Evolutionary conservation across 257 asterid species (phyloP).

Genomic region (Capsicum rhomboideum): DNA sequence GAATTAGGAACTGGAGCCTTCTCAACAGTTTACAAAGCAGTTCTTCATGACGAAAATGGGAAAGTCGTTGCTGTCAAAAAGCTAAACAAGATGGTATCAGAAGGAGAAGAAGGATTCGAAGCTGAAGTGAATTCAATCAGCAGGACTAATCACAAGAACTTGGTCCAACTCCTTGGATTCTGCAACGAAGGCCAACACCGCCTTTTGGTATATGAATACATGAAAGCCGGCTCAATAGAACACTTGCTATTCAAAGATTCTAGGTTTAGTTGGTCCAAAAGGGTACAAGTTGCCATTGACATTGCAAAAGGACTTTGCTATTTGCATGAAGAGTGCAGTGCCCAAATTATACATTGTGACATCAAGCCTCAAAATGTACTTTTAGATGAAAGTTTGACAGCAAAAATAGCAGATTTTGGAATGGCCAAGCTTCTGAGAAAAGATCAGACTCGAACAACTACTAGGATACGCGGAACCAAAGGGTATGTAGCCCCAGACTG

Average conservation of each 20-base stretch:
- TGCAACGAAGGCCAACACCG: slow-evolving; percentile 18
- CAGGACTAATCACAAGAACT: slow-evolving; percentile 29
- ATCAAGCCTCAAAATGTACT: not conserved
- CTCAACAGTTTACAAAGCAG: not conserved
- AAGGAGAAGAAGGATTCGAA: slow-evolving; percentile 17
- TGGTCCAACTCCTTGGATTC: slow-evolving; percentile 27
- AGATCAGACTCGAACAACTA: not conserved
- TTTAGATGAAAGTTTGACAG: not conserved
- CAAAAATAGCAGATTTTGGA: not conserved
- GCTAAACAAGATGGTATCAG: slow-evolving; percentile 8
- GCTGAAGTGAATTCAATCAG: slow-evolving; percentile 28
- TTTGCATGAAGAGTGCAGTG: slow-evolving; percentile 35
- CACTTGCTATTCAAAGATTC: slow-evolving; percentile 6
- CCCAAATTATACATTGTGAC: slow-evolving; percentile 20
- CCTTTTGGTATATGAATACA: slow-evolving; percentile 24
- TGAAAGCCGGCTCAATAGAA: slow-evolving; percentile 22
- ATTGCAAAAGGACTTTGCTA: slow-evolving; percentile 24
- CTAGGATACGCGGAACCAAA: not conserved
- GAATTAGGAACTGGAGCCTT: not conserved
- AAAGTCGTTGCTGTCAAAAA: slow-evolving; percentile 23
- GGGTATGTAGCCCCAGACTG: not conserved
- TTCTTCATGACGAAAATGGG: not conserved
- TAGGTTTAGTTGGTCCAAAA: slow-evolving; percentile 18
- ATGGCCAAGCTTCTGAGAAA: not conserved
- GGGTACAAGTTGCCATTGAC: slow-evolving; percentile 21